Evolutionary conservation across 2,329 filamentous ascomycete species (phyloP).

Genomic region (Aureobasidium lini): DNA sequence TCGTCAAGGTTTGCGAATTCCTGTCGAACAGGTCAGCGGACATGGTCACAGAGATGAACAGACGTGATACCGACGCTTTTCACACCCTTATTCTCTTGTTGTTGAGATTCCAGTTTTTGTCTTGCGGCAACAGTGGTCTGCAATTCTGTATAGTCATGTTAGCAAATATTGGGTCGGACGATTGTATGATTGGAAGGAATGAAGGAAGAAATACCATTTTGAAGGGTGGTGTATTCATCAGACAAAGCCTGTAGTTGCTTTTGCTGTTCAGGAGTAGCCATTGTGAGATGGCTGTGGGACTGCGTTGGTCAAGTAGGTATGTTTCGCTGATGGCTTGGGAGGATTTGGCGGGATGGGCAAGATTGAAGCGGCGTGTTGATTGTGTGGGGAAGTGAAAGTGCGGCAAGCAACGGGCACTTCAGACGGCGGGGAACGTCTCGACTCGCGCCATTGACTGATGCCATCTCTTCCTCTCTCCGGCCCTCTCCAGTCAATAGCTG

Average conservation of each 20-base stretch:
- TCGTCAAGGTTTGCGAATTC: slow-evolving; percentile 76
- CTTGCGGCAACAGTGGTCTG: slow-evolving; percentile 67
- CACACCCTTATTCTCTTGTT: slow-evolving; percentile 85
- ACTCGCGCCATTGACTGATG: not conserved
- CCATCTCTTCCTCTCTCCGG: not conserved
- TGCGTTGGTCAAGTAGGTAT: not conserved
- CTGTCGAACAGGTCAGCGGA: slow-evolving; percentile 33
- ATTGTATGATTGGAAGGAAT: not conserved
- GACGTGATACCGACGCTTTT: slow-evolving; percentile 53
- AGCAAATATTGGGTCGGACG: not conserved
- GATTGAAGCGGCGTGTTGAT: not conserved
- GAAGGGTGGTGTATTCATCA: slow-evolving; percentile 79
- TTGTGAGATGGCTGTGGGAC: not conserved
- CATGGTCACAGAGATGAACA: too few relatives aligned
- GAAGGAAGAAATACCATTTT: slow-evolving; percentile 56
- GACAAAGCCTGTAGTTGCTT: slow-evolving; percentile 73
- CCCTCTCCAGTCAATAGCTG: not conserved
- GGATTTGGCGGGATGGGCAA: not conserved
- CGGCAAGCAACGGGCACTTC: not conserved
- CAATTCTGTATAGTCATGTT: slow-evolving; percentile 53
- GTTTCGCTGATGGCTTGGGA: not conserved
- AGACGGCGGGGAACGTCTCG: slow-evolving; percentile 3
- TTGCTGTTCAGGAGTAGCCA: slow-evolving; percentile 51
- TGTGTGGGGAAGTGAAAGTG: slow-evolving; percentile 2
- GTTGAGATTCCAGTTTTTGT: slow-evolving; percentile 89